These are phyloP conservation scores for Aspergillus spinulosporus DNA, from an alignment of 2,329 filamentous ascomycete genomes.

Conservation along the genomic window DNA sequence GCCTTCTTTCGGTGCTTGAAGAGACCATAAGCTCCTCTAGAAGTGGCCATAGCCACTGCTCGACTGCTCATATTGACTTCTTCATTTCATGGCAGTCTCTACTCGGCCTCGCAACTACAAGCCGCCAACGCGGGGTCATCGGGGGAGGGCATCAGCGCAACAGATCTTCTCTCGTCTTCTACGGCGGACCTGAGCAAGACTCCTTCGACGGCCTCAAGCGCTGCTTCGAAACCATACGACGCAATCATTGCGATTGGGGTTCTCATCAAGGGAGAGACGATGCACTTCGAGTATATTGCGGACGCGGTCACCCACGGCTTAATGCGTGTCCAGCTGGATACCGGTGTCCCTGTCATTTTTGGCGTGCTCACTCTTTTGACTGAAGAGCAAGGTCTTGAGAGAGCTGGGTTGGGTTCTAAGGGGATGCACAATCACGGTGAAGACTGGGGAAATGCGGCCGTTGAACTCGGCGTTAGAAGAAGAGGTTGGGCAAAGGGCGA, in stretches of 20 bases:
- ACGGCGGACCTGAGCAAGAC: slow-evolving; percentile 65
- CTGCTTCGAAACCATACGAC: slow-evolving; percentile 67
- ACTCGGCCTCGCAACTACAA: slow-evolving; percentile 83
- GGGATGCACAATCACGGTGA: slow-evolving; percentile 87
- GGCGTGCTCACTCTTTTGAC: slow-evolving; percentile 85
- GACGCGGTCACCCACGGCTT: slow-evolving; percentile 87
- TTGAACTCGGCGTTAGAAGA: slow-evolving; percentile 89
- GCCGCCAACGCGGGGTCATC: slow-evolving; percentile 57
- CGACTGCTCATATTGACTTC: neutral
- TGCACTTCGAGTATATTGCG: slow-evolving; percentile 99
- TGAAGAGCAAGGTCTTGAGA: slow-evolving; percentile 81
- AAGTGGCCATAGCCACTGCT: neutral
- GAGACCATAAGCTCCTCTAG: neutral
- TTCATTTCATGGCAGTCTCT: slow-evolving; percentile 58
- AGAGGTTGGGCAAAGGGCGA: slow-evolving; percentile 76
- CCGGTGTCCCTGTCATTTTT: slow-evolving; percentile 85
- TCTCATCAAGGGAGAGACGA: slow-evolving; percentile 96
- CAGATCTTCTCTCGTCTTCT: slow-evolving; percentile 61
- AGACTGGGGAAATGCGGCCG: slow-evolving; percentile 92
- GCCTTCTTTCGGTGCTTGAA: slow-evolving; percentile 21
- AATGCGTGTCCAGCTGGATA: slow-evolving; percentile 92
- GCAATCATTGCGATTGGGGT: slow-evolving; percentile 94
- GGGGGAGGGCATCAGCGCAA: slow-evolving; percentile 45
- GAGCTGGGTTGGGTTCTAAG: slow-evolving; percentile 69
- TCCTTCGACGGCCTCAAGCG: slow-evolving; percentile 37